Evolutionary conservation across 2,329 filamentous ascomycete genomes (phyloP), one percentile per base, ranked within the genome.

Genomic region (Rutstroemia sydowiana): DNA sequence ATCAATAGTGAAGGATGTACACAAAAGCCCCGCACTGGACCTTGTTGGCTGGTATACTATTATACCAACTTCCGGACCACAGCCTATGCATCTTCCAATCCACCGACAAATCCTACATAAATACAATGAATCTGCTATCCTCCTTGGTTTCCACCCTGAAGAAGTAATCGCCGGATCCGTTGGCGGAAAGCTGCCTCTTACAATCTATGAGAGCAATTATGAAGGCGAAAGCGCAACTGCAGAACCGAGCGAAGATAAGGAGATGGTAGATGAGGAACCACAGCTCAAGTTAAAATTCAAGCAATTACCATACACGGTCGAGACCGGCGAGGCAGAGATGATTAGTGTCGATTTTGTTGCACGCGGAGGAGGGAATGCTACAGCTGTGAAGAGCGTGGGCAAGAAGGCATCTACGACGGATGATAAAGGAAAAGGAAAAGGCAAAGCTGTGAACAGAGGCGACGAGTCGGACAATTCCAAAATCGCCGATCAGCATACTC

Each of bases 251-350:
- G 82, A 86, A 61, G 82, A 85, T 51, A 85, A 82, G 70, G 81
- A 84, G 61, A 85, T 92, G 71, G 84, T 87, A 57, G 86, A 88
- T 57, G 74, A 73, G 67, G 76, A 66, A 69, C 50, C 61, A 30
- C 68, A 73, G 2, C 66, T 82, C 21, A 79, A 77, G 46, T 76
- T 93, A 55, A 85, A 81, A 63, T 97, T 97, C 69, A 81, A 85
- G 54, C 86, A 95, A 65, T 71, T 97, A 9, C 81, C 85, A 1
- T 97, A 93, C 68, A 85, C 85, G 0, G 84, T 97, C 2, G 93
- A 97, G 71, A 95, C 91, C 0, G 89, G 88, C 9, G 91, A 97
- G 68, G 91, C 91, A 1, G 93, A 98, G 69, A 96, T 96, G 90
- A 97, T 98, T 59, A 87, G 88, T 60, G 88, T 98, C 63, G 90